Conservation (phyloP, 345 rosid species). For the Aethionema arabicum region DNA sequence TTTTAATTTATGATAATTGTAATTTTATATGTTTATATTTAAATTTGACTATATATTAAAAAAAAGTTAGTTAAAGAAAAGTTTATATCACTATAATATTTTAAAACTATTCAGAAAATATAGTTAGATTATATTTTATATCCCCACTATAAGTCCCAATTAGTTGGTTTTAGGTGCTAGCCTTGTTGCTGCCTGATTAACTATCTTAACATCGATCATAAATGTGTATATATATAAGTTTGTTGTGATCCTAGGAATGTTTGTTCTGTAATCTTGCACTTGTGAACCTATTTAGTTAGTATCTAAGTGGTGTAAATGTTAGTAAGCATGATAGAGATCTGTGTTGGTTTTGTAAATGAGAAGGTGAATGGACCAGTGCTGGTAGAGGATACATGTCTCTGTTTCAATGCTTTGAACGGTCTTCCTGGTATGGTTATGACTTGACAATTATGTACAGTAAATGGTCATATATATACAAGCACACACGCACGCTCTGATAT, state of each 20-base stretch:
- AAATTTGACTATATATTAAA: too few species aligned
- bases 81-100: too few species aligned
- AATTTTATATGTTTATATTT: too few species aligned
- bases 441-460: neutral
- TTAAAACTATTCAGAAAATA: too few species aligned
- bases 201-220: too few species aligned
- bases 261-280: neutral
- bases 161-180: too few species aligned
- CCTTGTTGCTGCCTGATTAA: too few species aligned
- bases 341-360: conserved; percentile 29
- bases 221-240: neutral
- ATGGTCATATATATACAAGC: neutral
- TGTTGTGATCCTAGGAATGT: neutral
- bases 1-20: too few species aligned
- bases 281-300: neutral
- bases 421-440: conserved; percentile 76
- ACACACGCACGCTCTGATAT: neutral
- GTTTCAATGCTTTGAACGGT: conserved; percentile 91
- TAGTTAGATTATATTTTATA: too few species aligned
- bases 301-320: neutral
- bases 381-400: conserved; percentile 96
- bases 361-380: conserved; percentile 90
- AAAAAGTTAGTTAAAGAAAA: too few species aligned
- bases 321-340: neutral
- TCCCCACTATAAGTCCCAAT: too few species aligned